Base-by-base conservation (phyloP, 257 asterid genomes). In the Nicotiana noctiflora region DNA sequence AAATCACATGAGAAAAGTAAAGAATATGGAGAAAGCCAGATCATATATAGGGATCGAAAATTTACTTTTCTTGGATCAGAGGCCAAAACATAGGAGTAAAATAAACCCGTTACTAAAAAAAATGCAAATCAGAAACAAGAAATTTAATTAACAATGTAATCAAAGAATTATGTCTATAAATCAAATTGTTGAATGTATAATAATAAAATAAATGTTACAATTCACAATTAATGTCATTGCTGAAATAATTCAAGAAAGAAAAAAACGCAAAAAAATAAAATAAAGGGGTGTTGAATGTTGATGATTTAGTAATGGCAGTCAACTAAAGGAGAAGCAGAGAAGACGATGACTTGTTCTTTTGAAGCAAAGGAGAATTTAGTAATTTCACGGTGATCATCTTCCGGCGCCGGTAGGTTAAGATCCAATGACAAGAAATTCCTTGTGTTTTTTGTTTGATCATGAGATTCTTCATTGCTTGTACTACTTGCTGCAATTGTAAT, bases 361-460 rank as follows among this genome's bases (percentile, higher is more conserved):
- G 91, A n/a, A 13, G 89, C 82, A 82, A 87, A 91, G 9, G 91
- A 84, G 78, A 87, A 89, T 85, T 88, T 88, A 0, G 91, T 9
- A 37, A n/a, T 74, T 80, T 89, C 91, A 23, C 75, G 82, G 19
- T 83, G 59, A 80, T 92, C 89, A 19, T 90, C 96, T 44, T 90
- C 98, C 32, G 97, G 91, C 5, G 99, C 98, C 1, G 98, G 99
- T 17, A 93, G 97, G 75, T 95, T 95, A 9, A 95, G 98, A 87
- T 95, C 99, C 29, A 95, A 83, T n/a, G 92, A 81, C 79, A 93
- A 72, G 0, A 89, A 21, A 79, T 81, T 83, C 89, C 88, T 88
- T 84, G 83, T 60, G 83, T 82, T 91, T 86, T 90, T 94, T 19
- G n/a, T 86, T 63, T 79, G 90, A 0, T 78, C 40, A 25, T 59